Conservation (phyloP, 371 early-diverging fungal species). For the Mortierella sp. region DNA sequence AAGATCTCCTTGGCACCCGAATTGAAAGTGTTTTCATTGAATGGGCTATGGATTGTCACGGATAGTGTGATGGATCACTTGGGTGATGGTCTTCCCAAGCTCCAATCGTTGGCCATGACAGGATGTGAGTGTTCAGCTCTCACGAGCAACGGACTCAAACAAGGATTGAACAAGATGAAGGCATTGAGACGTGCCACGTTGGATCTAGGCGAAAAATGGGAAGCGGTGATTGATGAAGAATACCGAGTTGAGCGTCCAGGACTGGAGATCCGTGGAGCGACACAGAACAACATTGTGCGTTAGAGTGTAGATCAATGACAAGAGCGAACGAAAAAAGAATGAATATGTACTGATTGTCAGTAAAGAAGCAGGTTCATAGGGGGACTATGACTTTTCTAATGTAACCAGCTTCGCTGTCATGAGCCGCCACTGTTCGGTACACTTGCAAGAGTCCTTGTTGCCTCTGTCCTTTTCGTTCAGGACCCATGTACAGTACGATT, state of each 20-base stretch:
- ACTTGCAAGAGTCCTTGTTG: too few relatives aligned
- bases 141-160: constrained; percentile 9
- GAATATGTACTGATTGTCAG: too few relatives aligned
- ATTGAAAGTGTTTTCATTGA: constrained; percentile 13
- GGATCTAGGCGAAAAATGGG: constrained; percentile 4
- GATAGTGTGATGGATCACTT: constrained; percentile 11
- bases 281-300: background rate
- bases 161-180: constrained; percentile 28
- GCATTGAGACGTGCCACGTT: constrained; percentile 4
- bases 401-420: too few relatives aligned
- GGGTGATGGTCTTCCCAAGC: constrained; percentile 4
- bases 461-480: too few relatives aligned
- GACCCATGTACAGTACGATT: too few relatives aligned
- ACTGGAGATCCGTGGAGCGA: background rate
- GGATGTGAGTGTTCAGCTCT: constrained; percentile 25
- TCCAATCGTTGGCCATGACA: constrained; percentile 8
- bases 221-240: background rate
- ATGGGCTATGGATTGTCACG: constrained; percentile 28
- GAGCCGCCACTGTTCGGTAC: too few relatives aligned
- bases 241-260: constrained; percentile 13
- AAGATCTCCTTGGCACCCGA: constrained; percentile 12
- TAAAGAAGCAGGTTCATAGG: too few relatives aligned
- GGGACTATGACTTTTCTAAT: too few relatives aligned
- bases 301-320: too few relatives aligned
- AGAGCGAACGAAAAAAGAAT: too few relatives aligned